Evolutionary conservation across 768 basidiomycete genomes (phyloP), one percentile per base, ranked within the genome.

Genomic region (Amanita molliuscula): DNA sequence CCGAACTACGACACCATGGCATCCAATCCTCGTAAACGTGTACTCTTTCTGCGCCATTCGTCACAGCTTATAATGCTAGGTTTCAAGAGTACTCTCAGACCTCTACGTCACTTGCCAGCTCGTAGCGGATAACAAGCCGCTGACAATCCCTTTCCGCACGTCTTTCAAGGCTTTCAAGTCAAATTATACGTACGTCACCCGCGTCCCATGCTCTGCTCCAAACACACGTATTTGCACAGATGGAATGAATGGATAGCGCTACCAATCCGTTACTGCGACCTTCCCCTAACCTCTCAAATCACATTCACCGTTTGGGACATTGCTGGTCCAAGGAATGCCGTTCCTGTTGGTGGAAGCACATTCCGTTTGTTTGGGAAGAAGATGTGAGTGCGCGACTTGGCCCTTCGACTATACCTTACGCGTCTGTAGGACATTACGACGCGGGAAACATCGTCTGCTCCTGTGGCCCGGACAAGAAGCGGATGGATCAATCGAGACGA

Each of bases 261-360:
- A 9, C 95, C 95, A 0, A 88, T 96, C 60, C 82, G 84, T 25
- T 96, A 95, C 56, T 91, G 92, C 54, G 93, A 96, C 61, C 72
- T 99, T n/a, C 91, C 92, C 0, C 66, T 91, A 43, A 85, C 72
- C 62, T 82, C 92, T 1, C 93, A 96, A 58, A 75, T 99, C 46
- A 85, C 88, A 0, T 87, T 98, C 59, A 98, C 96, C 0, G 84
- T 97, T 6, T 97, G 92, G 88, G 94, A 98, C 61, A 93, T 93
- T 52, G 86, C 82, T 33, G 87, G 88, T 0, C 84, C 91, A 20
- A 77, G 89, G 6, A 71, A 76, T 41, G 82, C 89, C 2, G 73
- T 79, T 15, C 88, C 93, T 5, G 84, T 97, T 3, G 96, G 95
- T 26, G 95, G 94, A 0, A 81, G 92, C 3, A 96, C 92, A 0